Evolutionary conservation across 139 green algal species (phyloP), one percentile per base, ranked within the genome.

Genomic region (Coccomyxa sp.): DNA sequence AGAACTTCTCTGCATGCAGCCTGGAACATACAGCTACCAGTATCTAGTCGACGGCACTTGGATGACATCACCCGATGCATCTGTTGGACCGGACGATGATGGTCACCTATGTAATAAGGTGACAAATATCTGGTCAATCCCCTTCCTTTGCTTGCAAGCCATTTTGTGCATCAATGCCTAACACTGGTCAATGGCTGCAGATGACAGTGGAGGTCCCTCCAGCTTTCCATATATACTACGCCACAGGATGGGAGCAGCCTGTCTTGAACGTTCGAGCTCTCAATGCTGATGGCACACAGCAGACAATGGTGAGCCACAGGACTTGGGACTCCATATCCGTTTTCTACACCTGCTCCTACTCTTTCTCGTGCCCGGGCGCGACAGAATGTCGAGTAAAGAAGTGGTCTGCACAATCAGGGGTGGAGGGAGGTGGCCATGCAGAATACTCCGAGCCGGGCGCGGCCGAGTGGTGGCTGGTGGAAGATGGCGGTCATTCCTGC

Each of bases 31-130:
- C 32, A 66, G 80, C 32, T 92, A 88, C 77, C 86, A 92, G n/a
- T 94, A 83, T 78, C 82, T 94, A 77, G 91, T 92, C 58, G 88
- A 94, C 78, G 87, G 85, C 10, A 81, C 83, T 17, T 93, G 88
- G 87, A 83, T 83, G 76, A 83, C 87, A 21, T 88, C 85, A 38
- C 86, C 88, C 18, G 77, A 85, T 31, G 67, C 67, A 11, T 81
- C 75, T 23, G 86, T 89, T 23, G 79, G 58, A 16, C 81, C 77
- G 13, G 86, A 90, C 66, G 85, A 85, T 17, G 76, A 89, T 38
- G 87, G 87, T 11, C 82, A 88, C 13, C 68, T 90, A 38, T 88
- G 82, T 76, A 90, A 92, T 84, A 79, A 86, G 79, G 85, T 88
- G 45, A 71, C 63, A 11, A 71, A 9, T 9, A 71, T 51, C 38